A percentile compares a stretch with the other conserved stretches of the same genome.
Evolutionary conservation across 1,139 yeast species (phyloP).

Genomic region (Fermentozyma sake): DNA sequence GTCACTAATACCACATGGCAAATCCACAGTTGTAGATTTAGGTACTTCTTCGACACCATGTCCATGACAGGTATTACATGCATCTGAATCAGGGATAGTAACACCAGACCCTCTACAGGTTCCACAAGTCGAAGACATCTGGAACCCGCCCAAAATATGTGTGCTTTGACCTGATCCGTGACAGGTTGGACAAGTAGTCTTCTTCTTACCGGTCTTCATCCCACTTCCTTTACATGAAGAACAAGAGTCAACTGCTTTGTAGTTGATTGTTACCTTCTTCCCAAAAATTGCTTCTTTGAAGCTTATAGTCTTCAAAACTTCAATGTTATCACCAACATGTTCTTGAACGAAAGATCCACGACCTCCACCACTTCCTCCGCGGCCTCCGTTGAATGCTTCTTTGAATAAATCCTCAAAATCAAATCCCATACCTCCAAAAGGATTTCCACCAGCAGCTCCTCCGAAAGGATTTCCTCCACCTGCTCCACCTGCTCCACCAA

Average conservation of each 20-base stretch:
- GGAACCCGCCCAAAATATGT: constrained; percentile 90
- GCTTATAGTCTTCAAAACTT: constrained; percentile 65
- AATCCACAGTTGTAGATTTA: constrained; percentile 69
- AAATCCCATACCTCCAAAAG: constrained; percentile 48
- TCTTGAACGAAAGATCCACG: constrained; percentile 54
- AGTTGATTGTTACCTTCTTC: constrained; percentile 59
- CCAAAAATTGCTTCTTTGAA: constrained; percentile 91
- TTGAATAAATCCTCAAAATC: constrained; percentile 89
- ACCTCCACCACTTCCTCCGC: constrained; percentile 33
- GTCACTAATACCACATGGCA: constrained; percentile 86
- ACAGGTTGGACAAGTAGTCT: constrained; percentile 79
- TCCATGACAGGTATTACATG: constrained; percentile 81
- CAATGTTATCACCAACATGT: constrained; percentile 87
- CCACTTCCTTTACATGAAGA: constrained; percentile 82
- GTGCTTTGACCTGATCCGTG: constrained; percentile 92
- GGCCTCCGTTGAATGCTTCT: constrained; percentile 60
- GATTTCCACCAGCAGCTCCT: constrained; percentile 29
- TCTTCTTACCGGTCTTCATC: constrained; percentile 68
- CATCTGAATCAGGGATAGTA: constrained; percentile 59
- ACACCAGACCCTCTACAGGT: constrained; percentile 90
- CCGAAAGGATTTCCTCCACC: constrained; percentile 40
- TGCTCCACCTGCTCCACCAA: constrained; percentile 38
- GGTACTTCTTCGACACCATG: constrained; percentile 73
- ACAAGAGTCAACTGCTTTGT: constrained; percentile 76
- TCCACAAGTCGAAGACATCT: constrained; percentile 91